phyloP scores from a whole-genome alignment of 179 eudicot species.

The Beta corolliflora region DNA sequence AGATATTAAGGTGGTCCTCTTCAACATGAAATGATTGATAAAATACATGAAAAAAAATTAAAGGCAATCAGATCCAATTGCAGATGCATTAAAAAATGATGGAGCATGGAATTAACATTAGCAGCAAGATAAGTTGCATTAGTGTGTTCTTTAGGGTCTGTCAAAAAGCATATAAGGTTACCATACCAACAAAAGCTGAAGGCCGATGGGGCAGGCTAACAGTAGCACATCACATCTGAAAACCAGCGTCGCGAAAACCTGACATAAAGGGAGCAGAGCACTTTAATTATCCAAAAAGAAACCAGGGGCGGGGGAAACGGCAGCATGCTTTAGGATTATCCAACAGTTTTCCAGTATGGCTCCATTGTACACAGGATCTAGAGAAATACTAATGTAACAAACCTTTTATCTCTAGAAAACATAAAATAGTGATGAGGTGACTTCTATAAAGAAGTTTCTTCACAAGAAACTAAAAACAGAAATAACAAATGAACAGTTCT shows the following conservation, averaged over 20 bases:
- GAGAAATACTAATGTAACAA: background rate
- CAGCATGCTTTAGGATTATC: background rate
- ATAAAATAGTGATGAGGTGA: no score
- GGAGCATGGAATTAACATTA: background rate
- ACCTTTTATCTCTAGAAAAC: background rate
- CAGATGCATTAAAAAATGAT: background rate
- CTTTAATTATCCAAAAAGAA: background rate
- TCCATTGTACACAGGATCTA: background rate
- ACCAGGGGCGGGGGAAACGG: background rate
- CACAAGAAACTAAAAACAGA: background rate
- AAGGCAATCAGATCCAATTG: background rate
- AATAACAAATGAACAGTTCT: background rate
- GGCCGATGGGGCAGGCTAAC: slow-evolving; percentile 78
- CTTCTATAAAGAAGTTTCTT: background rate
- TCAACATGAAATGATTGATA: background rate
- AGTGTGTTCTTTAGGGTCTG: background rate
- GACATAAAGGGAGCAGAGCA: slow-evolving; percentile 37
- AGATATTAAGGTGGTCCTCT: background rate
- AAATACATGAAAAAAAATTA: background rate
- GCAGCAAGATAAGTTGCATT: background rate
- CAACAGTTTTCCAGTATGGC: background rate
- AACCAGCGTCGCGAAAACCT: slow-evolving; percentile 79
- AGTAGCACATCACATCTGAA: slow-evolving; percentile 93
- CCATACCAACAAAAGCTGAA: slow-evolving; percentile 86
- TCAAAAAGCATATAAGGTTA: background rate